Evolutionary conservation across 768 basidiomycete species (phyloP).

Genomic region (Leccinum broughii): DNA sequence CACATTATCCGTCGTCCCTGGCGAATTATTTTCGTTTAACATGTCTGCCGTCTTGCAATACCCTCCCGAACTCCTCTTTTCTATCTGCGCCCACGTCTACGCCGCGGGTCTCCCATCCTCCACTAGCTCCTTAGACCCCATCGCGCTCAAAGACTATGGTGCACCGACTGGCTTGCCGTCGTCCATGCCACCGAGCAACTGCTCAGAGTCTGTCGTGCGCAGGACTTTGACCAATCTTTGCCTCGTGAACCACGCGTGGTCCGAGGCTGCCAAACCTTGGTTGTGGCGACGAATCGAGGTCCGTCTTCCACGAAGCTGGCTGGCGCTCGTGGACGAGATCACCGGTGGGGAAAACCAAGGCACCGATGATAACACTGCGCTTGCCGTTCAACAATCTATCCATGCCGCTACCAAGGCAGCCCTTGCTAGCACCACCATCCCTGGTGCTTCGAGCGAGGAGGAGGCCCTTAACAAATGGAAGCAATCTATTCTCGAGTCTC

Average conservation of each 20-base stretch:
- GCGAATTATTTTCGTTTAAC: not conserved
- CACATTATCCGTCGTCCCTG: not conserved
- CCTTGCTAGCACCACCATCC: conserved; percentile 43
- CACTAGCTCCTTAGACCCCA: conserved; percentile 67
- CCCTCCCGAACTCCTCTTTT: conserved; percentile 70
- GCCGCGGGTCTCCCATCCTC: conserved; percentile 57
- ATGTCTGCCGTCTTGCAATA: conserved; percentile 43
- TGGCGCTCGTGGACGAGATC: conserved; percentile 77
- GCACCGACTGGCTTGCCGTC: conserved; percentile 67
- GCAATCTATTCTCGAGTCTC: conserved; percentile 56
- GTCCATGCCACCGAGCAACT: conserved; percentile 68
- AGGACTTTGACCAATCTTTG: conserved; percentile 69
- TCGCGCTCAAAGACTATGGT: conserved; percentile 44
- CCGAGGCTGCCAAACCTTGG: conserved; percentile 84
- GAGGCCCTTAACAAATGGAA: conserved; percentile 53
- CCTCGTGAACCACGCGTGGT: conserved; percentile 76
- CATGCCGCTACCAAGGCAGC: conserved; percentile 66
- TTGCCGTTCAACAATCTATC: conserved; percentile 66
- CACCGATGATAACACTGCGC: conserved; percentile 54
- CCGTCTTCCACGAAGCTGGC: conserved; percentile 81
- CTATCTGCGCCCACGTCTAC: conserved; percentile 74
- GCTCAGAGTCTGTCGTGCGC: conserved; percentile 66
- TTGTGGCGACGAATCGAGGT: conserved; percentile 84
- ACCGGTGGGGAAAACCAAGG: conserved; percentile 62
- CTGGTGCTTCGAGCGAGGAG: conserved; percentile 39